Evolutionary conservation across 2,329 filamentous ascomycete species (phyloP).

Genomic region (Epichloe elymi): DNA sequence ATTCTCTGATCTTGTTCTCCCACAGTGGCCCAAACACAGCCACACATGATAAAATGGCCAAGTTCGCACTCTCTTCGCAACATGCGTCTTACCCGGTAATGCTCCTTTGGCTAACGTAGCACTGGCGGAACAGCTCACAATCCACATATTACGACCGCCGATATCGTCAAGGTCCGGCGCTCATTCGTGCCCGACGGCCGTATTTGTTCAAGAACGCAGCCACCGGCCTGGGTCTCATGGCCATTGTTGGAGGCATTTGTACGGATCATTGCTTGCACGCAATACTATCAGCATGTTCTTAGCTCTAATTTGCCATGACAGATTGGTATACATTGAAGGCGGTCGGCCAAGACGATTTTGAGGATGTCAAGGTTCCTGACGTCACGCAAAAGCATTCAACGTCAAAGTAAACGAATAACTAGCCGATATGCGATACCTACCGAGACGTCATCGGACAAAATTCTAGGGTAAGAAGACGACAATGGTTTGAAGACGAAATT

Average conservation of each 20-base stretch:
- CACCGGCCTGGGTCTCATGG: conserved; percentile 62
- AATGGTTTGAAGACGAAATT: background rate
- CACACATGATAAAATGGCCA: background rate
- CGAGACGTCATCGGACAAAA: background rate
- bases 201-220: conserved; percentile 84
- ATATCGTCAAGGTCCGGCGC: conserved; percentile 72
- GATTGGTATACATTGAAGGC: conserved; percentile 58
- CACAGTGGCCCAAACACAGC: background rate
- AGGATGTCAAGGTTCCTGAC: conserved; percentile 84
- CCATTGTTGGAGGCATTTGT: conserved; percentile 80
- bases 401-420: conserved; percentile 14
- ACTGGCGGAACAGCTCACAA: conserved; percentile 24
- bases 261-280: conserved; percentile 29
- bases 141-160: conserved; percentile 83
- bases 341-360: conserved; percentile 93
- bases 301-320: conserved; percentile 13
- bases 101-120: background rate
- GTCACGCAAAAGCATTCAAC: conserved; percentile 40
- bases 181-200: conserved; percentile 82
- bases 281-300: background rate
- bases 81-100: background rate
- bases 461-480: background rate
- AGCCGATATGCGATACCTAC: background rate
- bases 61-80: background rate
- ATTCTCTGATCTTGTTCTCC: background rate